Evolutionary conservation across 176 grass and related monocot genomes (phyloP).

Genomic region (Secale cereale): DNA sequence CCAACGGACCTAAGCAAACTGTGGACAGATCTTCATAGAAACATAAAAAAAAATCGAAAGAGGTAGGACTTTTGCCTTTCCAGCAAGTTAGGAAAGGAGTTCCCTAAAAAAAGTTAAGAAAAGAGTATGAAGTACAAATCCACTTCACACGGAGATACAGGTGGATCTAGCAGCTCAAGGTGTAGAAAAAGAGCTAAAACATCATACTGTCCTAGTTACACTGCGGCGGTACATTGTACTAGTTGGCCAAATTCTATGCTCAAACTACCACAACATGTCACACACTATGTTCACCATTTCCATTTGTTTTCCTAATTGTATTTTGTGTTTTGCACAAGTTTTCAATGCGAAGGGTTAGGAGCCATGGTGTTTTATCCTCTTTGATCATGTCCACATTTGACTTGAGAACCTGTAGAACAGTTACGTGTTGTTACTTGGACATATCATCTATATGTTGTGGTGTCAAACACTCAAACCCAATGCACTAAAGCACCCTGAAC

Average conservation of each 20-base stretch:
- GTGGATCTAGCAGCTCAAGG: neutral
- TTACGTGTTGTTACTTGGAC: neutral
- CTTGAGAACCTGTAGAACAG: neutral
- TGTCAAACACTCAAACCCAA: neutral
- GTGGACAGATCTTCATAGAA: neutral
- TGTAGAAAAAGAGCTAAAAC: neutral
- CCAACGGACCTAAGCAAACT: neutral
- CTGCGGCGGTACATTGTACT: neutral
- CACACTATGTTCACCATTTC: neutral
- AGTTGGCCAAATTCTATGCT: neutral
- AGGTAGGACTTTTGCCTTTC: neutral
- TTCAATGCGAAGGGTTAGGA: neutral
- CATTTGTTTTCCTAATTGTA: neutral
- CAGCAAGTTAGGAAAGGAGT: neutral
- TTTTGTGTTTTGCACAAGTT: neutral
- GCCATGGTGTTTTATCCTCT: neutral
- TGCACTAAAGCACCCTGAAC: neutral
- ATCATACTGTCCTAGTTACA: neutral
- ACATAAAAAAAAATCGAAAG: neutral
- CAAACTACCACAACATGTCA: neutral
- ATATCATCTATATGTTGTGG: neutral
- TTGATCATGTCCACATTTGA: neutral
- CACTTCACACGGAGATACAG: neutral
- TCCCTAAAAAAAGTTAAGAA: too few relatives aligned
- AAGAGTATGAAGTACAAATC: neutral